These are phyloP conservation scores for Herpetomonas samuelpessoai DNA, from an alignment of 208 protist genomes.

Conservation along the genomic window DNA sequence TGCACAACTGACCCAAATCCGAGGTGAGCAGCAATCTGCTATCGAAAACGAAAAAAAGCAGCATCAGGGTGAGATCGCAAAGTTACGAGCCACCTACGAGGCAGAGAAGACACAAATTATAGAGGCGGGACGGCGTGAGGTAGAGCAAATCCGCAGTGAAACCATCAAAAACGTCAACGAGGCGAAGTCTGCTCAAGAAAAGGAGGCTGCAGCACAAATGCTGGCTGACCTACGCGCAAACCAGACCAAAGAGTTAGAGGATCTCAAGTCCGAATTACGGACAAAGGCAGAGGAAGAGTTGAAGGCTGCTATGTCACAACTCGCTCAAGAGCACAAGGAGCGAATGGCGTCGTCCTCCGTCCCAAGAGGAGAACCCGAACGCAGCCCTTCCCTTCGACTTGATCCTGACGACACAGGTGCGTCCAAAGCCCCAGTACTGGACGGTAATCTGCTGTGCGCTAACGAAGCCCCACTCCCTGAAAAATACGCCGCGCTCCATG, in stretches of 20 bases:
- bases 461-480: background rate
- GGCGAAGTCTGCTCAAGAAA: background rate
- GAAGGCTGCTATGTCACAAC: constrained; percentile 40
- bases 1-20: constrained; percentile 14
- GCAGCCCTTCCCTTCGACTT: background rate
- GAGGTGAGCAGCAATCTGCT: constrained; percentile 10
- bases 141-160: constrained; percentile 19
- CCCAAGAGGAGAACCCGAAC: background rate
- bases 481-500: background rate
- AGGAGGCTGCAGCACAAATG: constrained; percentile 13
- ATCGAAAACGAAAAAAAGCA: constrained; percentile 24
- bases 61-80: constrained; percentile 8
- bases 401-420: background rate
- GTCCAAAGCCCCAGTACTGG: constrained; percentile 20
- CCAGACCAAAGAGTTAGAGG: constrained; percentile 37
- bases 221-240: constrained; percentile 22
- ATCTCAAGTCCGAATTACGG: constrained; percentile 39
- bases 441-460: constrained; percentile 14
- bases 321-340: constrained; percentile 29
- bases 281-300: constrained; percentile 50
- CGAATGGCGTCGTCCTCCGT: background rate
- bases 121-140: constrained; percentile 10
- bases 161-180: constrained; percentile 9
- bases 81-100: constrained; percentile 12
- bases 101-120: constrained; percentile 15